Base-by-base conservation (phyloP, 163 green algal species). In the Scenedesmus sp. region DNA sequence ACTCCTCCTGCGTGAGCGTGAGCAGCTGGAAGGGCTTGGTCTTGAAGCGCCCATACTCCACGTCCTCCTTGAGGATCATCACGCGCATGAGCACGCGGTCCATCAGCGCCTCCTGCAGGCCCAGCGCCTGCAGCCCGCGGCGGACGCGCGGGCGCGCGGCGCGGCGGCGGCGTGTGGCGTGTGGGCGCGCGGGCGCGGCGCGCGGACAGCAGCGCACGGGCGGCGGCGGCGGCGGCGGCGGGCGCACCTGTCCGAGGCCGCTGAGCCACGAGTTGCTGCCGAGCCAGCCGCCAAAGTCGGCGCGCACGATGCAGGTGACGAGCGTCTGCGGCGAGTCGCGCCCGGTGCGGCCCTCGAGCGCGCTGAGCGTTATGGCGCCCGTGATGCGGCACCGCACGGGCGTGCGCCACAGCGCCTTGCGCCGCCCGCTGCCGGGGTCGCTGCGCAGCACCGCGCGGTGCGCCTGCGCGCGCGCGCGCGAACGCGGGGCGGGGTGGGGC, bases 21-120 rank as follows among this genome's bases (percentile, higher is more conserved):
- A 80, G 73, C 73, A 80, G 73, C 73, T 72, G 60, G 47, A 80
- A 73, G 22, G 73, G 73, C 73, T 80, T 80, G 1, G 73, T 80
- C 60, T 66, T 65, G 73, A 80, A 80, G 20, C 69, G 54, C 7
- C 6, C 42, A 33, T 80, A 73, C 73, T 80, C 73, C 22, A 80
- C 60, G 20, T 73, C 60, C 44, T 80, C 73, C 60, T 73, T 72
- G 4, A 80, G 48, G 33, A 73, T 80, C 73, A 80, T 80, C 18
- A 80, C 73, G 2, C 60, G 34, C 73, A 80, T 80, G 47, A 80
- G 50, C 60, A 80, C 50, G 9, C 73, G 60, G 48, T 80, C 73
- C 73, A 73, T 64, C 5, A 80, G 47, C 1, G 73, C 73, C n/a
- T 72, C 73, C 39, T 80, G 73, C 34, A 80, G 14, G 6, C 73